Percentiles rank a stretch among this genome's conserved stretches.
These are phyloP conservation scores for Aspergillus funiculosus DNA, from an alignment of 495 filamentous ascomycete species.

Conservation along the genomic window DNA sequence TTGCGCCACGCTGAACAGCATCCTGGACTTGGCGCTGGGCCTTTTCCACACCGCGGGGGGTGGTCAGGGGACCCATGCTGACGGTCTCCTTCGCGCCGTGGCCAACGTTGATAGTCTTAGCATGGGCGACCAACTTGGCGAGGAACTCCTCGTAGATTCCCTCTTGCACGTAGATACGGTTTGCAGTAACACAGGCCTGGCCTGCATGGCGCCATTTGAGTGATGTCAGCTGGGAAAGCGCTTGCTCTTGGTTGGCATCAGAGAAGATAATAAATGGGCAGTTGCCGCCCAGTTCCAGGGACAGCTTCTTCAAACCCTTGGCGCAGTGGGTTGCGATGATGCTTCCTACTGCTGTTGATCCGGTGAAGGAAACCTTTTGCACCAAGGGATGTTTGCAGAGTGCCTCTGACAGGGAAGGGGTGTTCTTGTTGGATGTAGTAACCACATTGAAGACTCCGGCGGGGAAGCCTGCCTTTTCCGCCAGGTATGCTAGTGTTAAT, in stretches of 20 bases:
- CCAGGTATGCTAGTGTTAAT: constrained; percentile 51
- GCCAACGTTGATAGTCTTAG: constrained; percentile 47
- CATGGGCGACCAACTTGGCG: constrained; percentile 37
- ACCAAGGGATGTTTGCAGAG: constrained; percentile 52
- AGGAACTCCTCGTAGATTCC: constrained; percentile 41
- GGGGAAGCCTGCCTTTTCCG: constrained; percentile 53
- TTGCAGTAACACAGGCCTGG: constrained; percentile 58
- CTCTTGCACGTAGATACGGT: constrained; percentile 55
- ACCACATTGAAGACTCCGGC: constrained; percentile 56
- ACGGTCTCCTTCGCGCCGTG: constrained; percentile 45
- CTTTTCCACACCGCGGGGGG: constrained; percentile 48
- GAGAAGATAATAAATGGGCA: constrained; percentile 62
- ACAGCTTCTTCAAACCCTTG: constrained; percentile 55
- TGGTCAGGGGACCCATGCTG: constrained; percentile 55
- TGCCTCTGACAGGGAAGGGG: constrained; percentile 50
- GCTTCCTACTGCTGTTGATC: constrained; percentile 48
- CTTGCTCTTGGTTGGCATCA: constrained; percentile 54
- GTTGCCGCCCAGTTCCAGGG: constrained; percentile 62
- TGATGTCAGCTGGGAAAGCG: constrained; percentile 42
- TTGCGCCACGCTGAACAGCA: constrained; percentile 45
- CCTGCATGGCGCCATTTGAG: constrained; percentile 52
- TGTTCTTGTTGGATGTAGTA: constrained; percentile 49
- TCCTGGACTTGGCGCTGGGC: constrained; percentile 48
- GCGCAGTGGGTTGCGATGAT: constrained; percentile 44
- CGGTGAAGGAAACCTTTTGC: constrained; percentile 63